phyloP scores from a whole-genome alignment of 2,329 filamentous ascomycete genomes.

The Colletotrichum plurivorum region DNA sequence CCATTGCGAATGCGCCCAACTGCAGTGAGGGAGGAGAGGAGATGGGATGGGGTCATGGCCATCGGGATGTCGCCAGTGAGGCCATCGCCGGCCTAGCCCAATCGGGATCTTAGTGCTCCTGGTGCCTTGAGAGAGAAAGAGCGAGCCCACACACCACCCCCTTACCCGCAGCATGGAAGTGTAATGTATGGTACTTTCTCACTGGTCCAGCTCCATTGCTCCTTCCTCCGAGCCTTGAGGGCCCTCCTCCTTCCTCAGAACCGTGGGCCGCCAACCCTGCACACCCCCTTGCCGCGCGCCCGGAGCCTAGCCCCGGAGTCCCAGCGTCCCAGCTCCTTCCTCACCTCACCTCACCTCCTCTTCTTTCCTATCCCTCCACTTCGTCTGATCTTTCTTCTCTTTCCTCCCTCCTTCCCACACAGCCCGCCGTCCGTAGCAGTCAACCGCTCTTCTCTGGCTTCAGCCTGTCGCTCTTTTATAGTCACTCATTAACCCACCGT shows the following conservation, averaged over 20 bases:
- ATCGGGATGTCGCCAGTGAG: background rate
- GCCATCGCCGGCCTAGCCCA: constrained; percentile 12
- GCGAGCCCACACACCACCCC: background rate
- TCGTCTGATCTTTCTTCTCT: constrained; percentile 34
- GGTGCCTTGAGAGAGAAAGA: background rate
- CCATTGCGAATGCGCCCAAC: constrained; percentile 36
- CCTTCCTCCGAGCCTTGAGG: background rate
- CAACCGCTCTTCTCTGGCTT: constrained; percentile 28
- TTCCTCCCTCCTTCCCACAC: constrained; percentile 31
- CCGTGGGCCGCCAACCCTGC: constrained; percentile 6
- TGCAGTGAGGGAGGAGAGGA: background rate
- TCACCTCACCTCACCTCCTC: constrained; percentile 37
- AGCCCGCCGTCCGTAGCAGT: constrained; percentile 20
- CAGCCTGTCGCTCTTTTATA: constrained; percentile 41
- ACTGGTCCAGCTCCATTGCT: background rate
- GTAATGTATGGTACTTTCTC: background rate
- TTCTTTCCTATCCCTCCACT: constrained; percentile 35
- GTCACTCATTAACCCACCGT: constrained; percentile 40
- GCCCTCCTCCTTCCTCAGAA: constrained; percentile 3
- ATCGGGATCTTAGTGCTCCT: background rate
- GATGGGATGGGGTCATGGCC: background rate
- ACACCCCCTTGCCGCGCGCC: constrained; percentile 40
- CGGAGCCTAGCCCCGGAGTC: constrained; percentile 23
- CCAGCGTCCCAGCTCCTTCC: constrained; percentile 15
- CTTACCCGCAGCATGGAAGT: background rate